Conservation (phyloP, 2,329 filamentous ascomycete genomes). For the Apiospora sp. region DNA sequence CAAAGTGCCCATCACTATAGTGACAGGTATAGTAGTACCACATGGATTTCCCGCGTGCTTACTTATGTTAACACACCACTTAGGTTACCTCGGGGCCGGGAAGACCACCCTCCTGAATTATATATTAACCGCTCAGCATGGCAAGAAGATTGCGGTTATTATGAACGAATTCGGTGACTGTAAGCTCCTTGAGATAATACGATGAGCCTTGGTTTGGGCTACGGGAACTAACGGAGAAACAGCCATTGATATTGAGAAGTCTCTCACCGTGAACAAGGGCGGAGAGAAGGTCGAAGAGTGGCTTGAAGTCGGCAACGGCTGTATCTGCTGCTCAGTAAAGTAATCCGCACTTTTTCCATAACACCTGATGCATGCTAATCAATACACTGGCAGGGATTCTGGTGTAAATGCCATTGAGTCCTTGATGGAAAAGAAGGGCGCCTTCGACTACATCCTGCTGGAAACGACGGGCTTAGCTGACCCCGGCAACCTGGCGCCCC, state of each 20-base stretch:
- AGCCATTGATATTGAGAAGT: conserved; percentile 96
- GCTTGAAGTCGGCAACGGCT: conserved; percentile 95
- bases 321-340: conserved; percentile 98
- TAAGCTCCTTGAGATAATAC: conserved; percentile 51
- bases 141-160: conserved; percentile 97
- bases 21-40: conserved; percentile 66
- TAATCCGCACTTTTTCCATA: conserved; percentile 46
- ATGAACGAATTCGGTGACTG: conserved; percentile 92
- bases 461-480: conserved; percentile 97
- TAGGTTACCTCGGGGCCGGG: conserved; percentile 92
- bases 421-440: conserved; percentile 90
- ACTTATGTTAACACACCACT: background rate
- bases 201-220: background rate
- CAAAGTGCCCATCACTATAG: conserved; percentile 85
- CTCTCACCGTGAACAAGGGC: conserved; percentile 86
- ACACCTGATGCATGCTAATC: conserved; percentile 35
- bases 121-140: conserved; percentile 92
- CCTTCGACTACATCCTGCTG: conserved; percentile 96
- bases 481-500: conserved; percentile 90
- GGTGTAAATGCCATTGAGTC: conserved; percentile 96
- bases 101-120: conserved; percentile 97
- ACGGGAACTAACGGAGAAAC: conserved; percentile 2
- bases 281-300: conserved; percentile 89
- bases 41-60: background rate
- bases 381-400: conserved; percentile 69